Evolutionary conservation across 2,329 filamentous ascomycete genomes (phyloP), one percentile per base, ranked within the genome.

Genomic region (Xylaria sp.): DNA sequence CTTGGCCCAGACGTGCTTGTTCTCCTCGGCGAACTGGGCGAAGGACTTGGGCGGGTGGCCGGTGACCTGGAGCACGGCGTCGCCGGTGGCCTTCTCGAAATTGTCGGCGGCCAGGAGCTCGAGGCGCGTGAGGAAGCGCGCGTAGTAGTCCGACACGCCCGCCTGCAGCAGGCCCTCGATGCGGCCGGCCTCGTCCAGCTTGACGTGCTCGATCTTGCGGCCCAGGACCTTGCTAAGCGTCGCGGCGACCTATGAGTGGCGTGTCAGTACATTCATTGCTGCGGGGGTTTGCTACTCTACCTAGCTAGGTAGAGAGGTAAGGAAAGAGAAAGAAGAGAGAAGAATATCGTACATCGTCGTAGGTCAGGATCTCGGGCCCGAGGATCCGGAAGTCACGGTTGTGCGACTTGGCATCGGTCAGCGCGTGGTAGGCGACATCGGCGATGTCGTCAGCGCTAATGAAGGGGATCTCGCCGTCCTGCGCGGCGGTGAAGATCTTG

Each of bases 201-300:
- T 61, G 6, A 61, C 62, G 50, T 64, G 62, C 42, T 60, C 59
- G 38, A 64, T 59, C 52, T 58, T 56, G 46, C 59, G 59, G 4
- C 56, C 60, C 9, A 64, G 56, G 21, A 60, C 57, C 38, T 56
- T 53, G 20, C 60, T 52, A n/a, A 64, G 54, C 2, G 22, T 60
- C 49, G 62, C 59, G 42, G 62, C 62, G 41, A 64, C 48, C 62
- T 64, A 20, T 40, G 37, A 18, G 38, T 49, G 13, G 37, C 24
- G 16, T 46, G 47, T 56, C 16, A 59, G 52, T 47, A 47, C n/a
- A n/a, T n/a, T 21, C 24, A 26, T n/a, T n/a, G 24, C 24, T 26
- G 11, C 11, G 11, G 5, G 6, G 24, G 6, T 26, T 26, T 26
- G n/a, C 24, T 26, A 20, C 11, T 7, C n/a, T n/a, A 13, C n/a